Percentiles rank a stretch among this genome's conserved stretches.
Conservation (phyloP, 2,329 filamentous ascomycete genomes). For the Aureobasidium musti region DNA sequence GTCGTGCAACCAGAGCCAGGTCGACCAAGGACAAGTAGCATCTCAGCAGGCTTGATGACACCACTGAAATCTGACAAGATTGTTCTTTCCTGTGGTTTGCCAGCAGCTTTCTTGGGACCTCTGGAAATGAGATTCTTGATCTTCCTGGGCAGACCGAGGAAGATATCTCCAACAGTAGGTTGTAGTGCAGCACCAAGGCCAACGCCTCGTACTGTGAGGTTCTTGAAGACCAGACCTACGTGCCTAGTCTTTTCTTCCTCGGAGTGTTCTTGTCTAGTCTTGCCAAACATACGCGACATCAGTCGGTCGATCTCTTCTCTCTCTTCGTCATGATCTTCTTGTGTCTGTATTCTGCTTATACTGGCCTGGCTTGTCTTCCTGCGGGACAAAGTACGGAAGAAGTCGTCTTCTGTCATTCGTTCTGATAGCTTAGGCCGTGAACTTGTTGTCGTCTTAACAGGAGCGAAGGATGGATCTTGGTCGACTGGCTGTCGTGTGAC, state of each 20-base stretch:
- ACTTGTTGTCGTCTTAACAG: conserved; percentile 9
- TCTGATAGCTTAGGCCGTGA: conserved; percentile 13
- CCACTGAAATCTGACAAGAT: conserved; percentile 56
- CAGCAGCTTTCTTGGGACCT: conserved; percentile 44
- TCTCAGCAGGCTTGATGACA: conserved; percentile 74
- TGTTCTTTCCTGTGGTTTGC: conserved; percentile 61
- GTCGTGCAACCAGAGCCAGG: conserved; percentile 64
- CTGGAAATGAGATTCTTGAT: conserved; percentile 55
- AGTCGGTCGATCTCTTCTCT: conserved; percentile 61
- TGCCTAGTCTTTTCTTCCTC: conserved; percentile 71
- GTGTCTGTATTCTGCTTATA: conserved; percentile 33
- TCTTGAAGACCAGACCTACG: conserved; percentile 66
- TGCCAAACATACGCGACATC: conserved; percentile 71
- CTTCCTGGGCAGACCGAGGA: conserved; percentile 59
- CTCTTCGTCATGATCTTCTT: conserved; percentile 41
- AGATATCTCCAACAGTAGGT: conserved; percentile 62
- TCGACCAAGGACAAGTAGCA: conserved; percentile 79
- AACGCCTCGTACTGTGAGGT: conserved; percentile 64
- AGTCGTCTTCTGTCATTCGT: conserved; percentile 53
- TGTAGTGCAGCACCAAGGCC: conserved; percentile 64
- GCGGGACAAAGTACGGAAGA: conserved; percentile 54
- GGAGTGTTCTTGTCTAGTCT: conserved; percentile 63
- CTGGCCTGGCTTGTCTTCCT: conserved; percentile 49
- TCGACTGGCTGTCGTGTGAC: neutral
- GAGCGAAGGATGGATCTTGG: conserved; percentile 3